Base-by-base conservation (phyloP, 2,329 filamentous ascomycete species). In the Cadophora luteo-olivacea region DNA sequence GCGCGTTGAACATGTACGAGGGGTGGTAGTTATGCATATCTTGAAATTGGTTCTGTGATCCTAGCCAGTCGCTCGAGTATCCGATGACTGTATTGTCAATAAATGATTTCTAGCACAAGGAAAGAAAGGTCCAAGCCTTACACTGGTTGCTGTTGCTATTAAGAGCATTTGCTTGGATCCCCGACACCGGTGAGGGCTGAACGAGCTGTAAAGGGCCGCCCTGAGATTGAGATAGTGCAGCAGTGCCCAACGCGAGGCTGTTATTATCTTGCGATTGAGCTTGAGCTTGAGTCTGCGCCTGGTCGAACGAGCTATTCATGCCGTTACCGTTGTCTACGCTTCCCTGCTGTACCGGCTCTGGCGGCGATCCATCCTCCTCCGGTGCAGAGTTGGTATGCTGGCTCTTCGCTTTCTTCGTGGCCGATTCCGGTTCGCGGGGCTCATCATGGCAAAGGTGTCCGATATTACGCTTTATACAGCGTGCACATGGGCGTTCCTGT, bases 381-480 rank as follows among this genome's bases (percentile, higher is more conserved):
- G 83, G 81, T 52, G 83, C 82, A 64, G 87, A 84, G 69, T 85
- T 81, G 70, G 84, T 86, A 72, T 84, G 83, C 74, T 88, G 84
- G 78, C 84, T 86, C 82, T 95, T 97, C 75, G 87, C 82, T 81
- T 94, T 95, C 82, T 96, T 97, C 69, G 78, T 76, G 73, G 77
- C 73, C 66, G 91, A 81, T 71, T 90, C 88, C 74, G 89, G 85
- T 78, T 99, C 95, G 80, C 95, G 91, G 74, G 94, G 95, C 82
- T 98, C 96, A 82, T 99, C 96, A 83, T 97, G 96, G 82, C 96
- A 99, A 74, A 99, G 87, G 82, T 99, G 96, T 77, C 95, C 96
- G 80, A 99, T 99, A 83, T 97, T 97, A 78, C 96, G 91, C 84
- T 98, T 99, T 82, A 98, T 93, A 85, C 96, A 99, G 82, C 96